A percentile compares a stretch with the other conserved stretches of the same genome.
phyloP scores from a whole-genome alignment of 352 stramenopile species.

The Phytophthora kernoviae region DNA sequence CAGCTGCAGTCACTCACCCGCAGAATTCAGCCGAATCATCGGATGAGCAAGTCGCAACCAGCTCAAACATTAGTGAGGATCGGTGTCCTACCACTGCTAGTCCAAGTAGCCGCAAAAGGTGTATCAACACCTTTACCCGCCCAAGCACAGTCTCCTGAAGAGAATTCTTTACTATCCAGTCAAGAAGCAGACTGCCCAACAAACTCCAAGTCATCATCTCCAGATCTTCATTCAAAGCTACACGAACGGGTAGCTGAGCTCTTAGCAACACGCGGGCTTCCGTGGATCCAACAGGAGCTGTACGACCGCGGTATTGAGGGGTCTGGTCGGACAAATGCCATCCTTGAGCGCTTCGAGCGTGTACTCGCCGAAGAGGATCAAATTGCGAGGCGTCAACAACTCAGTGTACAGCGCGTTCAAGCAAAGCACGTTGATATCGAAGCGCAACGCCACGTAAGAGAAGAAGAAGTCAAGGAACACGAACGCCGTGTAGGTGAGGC shows the following conservation, averaged over 20 bases:
- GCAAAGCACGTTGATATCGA: conserved; percentile 39
- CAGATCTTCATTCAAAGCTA: conserved; percentile 4
- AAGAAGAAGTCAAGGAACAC: conserved; percentile 45
- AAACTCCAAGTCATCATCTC: not conserved
- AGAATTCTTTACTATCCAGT: not conserved
- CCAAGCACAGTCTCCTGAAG: not conserved
- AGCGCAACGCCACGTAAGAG: conserved; percentile 23
- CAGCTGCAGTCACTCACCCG: not conserved
- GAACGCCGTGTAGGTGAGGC: conserved; percentile 44
- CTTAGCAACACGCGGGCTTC: conserved; percentile 45
- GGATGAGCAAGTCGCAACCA: not conserved
- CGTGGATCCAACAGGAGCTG: conserved; percentile 84
- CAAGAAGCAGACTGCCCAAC: not conserved
- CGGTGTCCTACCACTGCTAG: not conserved
- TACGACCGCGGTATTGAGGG: conserved; percentile 75
- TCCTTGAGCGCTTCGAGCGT: conserved; percentile 52
- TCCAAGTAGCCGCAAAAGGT: conserved; percentile 1
- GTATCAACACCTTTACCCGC: not conserved
- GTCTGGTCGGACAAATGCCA: conserved; percentile 41
- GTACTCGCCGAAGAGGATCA: conserved; percentile 45
- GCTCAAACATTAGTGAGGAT: not conserved
- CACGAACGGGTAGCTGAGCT: conserved; percentile 32
- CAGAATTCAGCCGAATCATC: not conserved
- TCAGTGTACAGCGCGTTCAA: conserved; percentile 15
- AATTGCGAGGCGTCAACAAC: conserved; percentile 8